Conservation (phyloP, 441 rosid species). For the Adansonia rubrostipa region DNA sequence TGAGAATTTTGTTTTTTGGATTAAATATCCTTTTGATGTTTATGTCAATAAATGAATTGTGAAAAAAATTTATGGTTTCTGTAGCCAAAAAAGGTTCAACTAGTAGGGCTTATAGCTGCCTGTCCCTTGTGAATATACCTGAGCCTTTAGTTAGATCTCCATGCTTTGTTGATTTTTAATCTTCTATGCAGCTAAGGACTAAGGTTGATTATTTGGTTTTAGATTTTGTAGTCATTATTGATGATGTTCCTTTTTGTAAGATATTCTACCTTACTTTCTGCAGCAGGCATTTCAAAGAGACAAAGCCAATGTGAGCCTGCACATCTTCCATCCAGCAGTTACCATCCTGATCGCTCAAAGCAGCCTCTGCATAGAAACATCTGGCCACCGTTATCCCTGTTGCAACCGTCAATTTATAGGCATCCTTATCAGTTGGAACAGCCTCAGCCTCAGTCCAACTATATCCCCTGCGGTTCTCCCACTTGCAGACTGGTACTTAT, state of each 20-base stretch:
- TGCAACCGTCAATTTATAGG: background rate
- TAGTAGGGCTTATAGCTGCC: background rate
- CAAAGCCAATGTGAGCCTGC: constrained; percentile 21
- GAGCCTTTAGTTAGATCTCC: background rate
- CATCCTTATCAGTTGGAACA: constrained; percentile 19
- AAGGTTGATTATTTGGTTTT: background rate
- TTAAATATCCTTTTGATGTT: background rate
- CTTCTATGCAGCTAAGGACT: background rate
- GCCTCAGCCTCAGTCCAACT: constrained; percentile 29
- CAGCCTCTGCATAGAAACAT: constrained; percentile 26
- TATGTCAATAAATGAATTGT: background rate
- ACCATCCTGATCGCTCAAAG: constrained; percentile 24
- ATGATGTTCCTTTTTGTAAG: background rate
- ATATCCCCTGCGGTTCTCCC: constrained; percentile 10
- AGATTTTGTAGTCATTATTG: background rate
- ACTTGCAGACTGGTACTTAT: background rate
- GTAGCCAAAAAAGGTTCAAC: background rate
- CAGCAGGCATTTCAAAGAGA: constrained; percentile 22
- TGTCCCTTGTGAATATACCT: background rate
- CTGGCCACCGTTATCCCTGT: constrained; percentile 24
- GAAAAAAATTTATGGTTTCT: background rate
- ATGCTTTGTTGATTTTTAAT: background rate
- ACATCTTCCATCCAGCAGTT: constrained; percentile 19
- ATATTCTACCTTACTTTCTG: background rate
- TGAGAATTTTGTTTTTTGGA: background rate